phyloP scores from a whole-genome alignment of 495 filamentous ascomycete genomes.

The Achaetomiella virescens region DNA sequence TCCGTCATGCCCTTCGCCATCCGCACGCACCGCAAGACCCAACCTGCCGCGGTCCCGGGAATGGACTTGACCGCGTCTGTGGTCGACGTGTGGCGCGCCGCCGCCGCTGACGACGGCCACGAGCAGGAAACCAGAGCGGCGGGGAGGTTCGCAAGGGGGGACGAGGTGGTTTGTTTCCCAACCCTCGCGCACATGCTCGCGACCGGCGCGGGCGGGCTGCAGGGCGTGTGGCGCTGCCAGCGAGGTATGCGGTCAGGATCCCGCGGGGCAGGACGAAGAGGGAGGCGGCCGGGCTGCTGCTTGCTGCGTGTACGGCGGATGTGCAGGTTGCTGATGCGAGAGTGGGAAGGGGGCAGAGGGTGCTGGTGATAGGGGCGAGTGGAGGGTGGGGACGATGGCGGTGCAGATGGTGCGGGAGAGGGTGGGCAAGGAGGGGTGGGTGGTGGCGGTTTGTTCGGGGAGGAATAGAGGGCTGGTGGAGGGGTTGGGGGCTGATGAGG shows the following conservation, averaged over 20 bases:
- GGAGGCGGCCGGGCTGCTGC: conserved; percentile 31
- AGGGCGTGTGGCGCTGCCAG: conserved; percentile 30
- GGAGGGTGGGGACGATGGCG: conserved; percentile 34
- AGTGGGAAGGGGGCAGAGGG: conserved; percentile 22
- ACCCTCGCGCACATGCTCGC: conserved; percentile 21
- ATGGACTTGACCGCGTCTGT: conserved; percentile 36
- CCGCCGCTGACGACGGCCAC: neutral
- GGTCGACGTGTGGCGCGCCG: conserved; percentile 16
- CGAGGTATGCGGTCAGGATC: conserved; percentile 20
- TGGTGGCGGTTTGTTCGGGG: conserved; percentile 37
- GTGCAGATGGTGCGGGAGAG: conserved; percentile 32
- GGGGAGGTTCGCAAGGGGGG: conserved; percentile 21
- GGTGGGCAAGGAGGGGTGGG: conserved; percentile 27
- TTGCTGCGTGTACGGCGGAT: conserved; percentile 32
- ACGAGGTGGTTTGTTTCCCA: conserved; percentile 29
- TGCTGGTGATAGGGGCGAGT: conserved; percentile 37
- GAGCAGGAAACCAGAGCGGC: neutral
- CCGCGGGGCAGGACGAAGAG: conserved; percentile 14
- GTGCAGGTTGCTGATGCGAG: conserved; percentile 20
- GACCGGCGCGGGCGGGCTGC: conserved; percentile 29
- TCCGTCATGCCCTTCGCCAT: conserved; percentile 28
- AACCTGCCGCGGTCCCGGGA: conserved; percentile 23
- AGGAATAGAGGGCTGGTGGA: conserved; percentile 26
- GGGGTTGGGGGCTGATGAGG: conserved; percentile 34
- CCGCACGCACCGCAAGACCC: conserved; percentile 24